Evolutionary conservation across 1,139 yeast species (phyloP), one percentile per base, ranked within the genome.

Genomic region (Saccharomycopsis hybrid): DNA sequence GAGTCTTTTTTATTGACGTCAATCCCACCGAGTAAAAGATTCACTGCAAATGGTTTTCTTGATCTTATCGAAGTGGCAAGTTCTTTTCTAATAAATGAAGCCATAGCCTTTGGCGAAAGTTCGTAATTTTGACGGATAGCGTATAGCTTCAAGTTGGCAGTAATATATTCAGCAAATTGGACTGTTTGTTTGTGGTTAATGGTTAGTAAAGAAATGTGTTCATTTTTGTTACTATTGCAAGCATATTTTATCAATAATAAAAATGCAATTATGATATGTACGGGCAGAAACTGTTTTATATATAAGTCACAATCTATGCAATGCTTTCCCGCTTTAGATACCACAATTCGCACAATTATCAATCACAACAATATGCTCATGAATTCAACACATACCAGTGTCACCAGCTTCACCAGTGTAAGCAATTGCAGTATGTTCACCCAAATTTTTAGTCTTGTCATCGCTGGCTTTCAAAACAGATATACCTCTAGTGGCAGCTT

Each of bases 381-480:
- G 8, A 29, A 28, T 31, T 25, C 4, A 11, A 38, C n/a, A 57
- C 66, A 28, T 59, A 60, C 67, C 71, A 11, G 97, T 87, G 65
- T 92, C 99, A 54, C 98, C 98, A 3, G 97, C 77, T 65, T 92
- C 98, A 51, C 99, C 99, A 3, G 96, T 84, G 69, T 72, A 90
- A 47, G 97, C 96, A 71, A 92, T 76, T 59, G 90, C 73, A 54
- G 87, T 78, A 64, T 85, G 94, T 46, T 80, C 76, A 60, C 87
- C 87, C 59, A 92, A 74, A 44, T 67, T 70, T 57, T 92, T 71
- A 9, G 97, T 90, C 70, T 92, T 92, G 68, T 88, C 96, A 67
- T 92, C 98, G 46, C 78, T 77, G 47, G 80, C 83, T 63, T 90
- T 90, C 60, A 92, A 72, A 44, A 92, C 79, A 8, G 97, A 85